Percentiles rank a stretch among this genome's conserved stretches.
phyloP scores from a whole-genome alignment of 768 basidiomycete genomes.

The Phanerodontia chrysosporium region DNA sequence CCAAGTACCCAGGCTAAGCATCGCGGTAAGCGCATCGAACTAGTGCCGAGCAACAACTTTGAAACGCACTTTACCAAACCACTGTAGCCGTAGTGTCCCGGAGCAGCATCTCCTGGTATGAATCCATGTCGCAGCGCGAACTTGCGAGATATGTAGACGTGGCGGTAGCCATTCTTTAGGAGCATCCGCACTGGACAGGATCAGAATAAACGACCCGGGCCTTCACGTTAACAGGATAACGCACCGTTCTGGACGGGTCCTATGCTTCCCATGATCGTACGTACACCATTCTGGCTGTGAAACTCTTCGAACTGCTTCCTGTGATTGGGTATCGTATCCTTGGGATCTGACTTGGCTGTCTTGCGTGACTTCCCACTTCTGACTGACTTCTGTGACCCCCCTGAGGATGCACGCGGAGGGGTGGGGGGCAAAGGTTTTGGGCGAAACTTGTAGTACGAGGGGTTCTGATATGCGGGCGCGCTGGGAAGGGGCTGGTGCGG shows the following conservation, averaged over 20 bases:
- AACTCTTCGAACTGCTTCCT: conserved; percentile 82
- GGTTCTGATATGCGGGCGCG: conserved; percentile 62
- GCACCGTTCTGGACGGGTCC: conserved; percentile 85
- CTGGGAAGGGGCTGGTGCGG: conserved; percentile 54
- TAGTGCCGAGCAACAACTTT: not conserved
- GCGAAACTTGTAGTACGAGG: conserved; percentile 63
- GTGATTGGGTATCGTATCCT: conserved; percentile 54
- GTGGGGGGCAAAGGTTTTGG: conserved; percentile 16
- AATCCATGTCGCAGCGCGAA: conserved; percentile 88
- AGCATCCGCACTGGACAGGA: conserved; percentile 76
- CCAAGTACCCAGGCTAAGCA: conserved; percentile 67
- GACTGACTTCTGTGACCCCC: conserved; percentile 23
- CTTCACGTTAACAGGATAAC: conserved; percentile 20
- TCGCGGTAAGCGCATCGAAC: not conserved
- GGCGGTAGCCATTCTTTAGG: conserved; percentile 84
- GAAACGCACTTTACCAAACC: conserved; percentile 63
- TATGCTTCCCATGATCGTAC: conserved; percentile 87
- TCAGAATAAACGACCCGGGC: not conserved
- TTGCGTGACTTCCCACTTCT: conserved; percentile 37
- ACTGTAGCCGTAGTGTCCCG: conserved; percentile 91
- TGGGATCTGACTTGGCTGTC: conserved; percentile 34
- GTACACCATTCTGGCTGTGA: conserved; percentile 87
- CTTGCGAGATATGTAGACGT: conserved; percentile 93
- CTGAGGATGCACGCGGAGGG: conserved; percentile 28
- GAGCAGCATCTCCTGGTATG: conserved; percentile 80